These are phyloP conservation scores for Chiua virens DNA, from an alignment of 768 basidiomycete species.

Conservation along the genomic window DNA sequence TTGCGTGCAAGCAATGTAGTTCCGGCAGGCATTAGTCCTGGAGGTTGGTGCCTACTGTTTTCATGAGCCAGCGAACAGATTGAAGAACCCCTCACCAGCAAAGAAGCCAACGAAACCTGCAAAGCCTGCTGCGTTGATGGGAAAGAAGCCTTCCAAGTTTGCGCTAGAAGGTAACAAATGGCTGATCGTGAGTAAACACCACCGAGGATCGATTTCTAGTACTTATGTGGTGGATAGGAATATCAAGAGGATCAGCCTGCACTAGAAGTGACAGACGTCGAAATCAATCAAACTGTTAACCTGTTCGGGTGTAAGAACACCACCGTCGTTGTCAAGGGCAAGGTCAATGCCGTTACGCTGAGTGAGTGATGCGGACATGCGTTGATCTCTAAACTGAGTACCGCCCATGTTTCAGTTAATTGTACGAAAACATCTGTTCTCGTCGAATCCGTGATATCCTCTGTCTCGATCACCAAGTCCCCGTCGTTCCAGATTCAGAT, in stretches of 20 bases:
- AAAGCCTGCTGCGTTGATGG: conserved; percentile 79
- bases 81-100: conserved; percentile 23
- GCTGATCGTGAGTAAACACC: conserved; percentile 64
- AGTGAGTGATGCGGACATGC: conserved; percentile 42
- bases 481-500: conserved; percentile 94
- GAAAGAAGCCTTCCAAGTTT: conserved; percentile 92
- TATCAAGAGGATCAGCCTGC: conserved; percentile 80
- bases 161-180: conserved; percentile 92
- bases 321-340: conserved; percentile 83
- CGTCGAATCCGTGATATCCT: conserved; percentile 91
- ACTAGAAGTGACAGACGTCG: conserved; percentile 72
- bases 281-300: conserved; percentile 82
- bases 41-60: conserved; percentile 31
- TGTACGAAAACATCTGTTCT: conserved; percentile 86
- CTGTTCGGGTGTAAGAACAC: conserved; percentile 88
- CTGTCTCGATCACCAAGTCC: conserved; percentile 83
- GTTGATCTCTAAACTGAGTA: conserved; percentile 2
- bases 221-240: conserved; percentile 55
- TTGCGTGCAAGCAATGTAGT: conserved; percentile 59
- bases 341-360: conserved; percentile 91
- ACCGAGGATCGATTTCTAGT: background rate
- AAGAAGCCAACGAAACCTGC: conserved; percentile 79
- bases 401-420: conserved; percentile 55
- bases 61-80: background rate
- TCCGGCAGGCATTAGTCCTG: conserved; percentile 40